Conservation (phyloP, 73 alveolate species). For the Tetrahymena elliotti region DNA sequence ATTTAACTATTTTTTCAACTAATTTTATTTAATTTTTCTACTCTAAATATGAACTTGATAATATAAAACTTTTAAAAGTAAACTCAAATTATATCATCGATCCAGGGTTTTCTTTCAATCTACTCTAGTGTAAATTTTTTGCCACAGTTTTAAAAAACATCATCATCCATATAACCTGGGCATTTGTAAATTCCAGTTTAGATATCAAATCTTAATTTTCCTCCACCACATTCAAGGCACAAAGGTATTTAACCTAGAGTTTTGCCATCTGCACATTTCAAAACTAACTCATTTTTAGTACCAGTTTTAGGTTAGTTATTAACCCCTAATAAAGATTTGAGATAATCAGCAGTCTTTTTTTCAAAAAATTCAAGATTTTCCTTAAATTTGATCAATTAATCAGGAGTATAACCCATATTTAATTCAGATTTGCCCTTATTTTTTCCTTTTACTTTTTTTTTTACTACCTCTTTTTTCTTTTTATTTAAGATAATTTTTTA, state of each 20-base stretch:
- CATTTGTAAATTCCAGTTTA: not conserved
- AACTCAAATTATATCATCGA: not conserved
- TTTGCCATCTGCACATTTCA: not conserved
- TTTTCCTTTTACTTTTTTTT: not conserved
- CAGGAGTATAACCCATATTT: not conserved
- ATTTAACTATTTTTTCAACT: too few relatives aligned
- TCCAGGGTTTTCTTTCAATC: not conserved
- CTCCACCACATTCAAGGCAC: not conserved
- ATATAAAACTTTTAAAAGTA: not conserved
- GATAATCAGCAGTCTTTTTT: not conserved
- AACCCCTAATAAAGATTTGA: not conserved
- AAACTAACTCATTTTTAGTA: not conserved
- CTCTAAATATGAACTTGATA: too few relatives aligned
- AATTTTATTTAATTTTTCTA: too few relatives aligned
- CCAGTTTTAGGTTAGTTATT: not conserved
- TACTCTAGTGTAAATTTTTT: not conserved
- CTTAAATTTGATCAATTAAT: not conserved
- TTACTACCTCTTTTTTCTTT: not conserved
- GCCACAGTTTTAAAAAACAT: not conserved
- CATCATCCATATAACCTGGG: not conserved
- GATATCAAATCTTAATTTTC: not conserved
- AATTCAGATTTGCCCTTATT: not conserved
- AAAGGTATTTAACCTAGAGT: not conserved
- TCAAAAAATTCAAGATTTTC: not conserved
- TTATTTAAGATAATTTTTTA: not conserved